Evolutionary conservation across 139 green algal genomes (phyloP), one percentile per base, ranked within the genome.

Genomic region (Marvania coccoides): DNA sequence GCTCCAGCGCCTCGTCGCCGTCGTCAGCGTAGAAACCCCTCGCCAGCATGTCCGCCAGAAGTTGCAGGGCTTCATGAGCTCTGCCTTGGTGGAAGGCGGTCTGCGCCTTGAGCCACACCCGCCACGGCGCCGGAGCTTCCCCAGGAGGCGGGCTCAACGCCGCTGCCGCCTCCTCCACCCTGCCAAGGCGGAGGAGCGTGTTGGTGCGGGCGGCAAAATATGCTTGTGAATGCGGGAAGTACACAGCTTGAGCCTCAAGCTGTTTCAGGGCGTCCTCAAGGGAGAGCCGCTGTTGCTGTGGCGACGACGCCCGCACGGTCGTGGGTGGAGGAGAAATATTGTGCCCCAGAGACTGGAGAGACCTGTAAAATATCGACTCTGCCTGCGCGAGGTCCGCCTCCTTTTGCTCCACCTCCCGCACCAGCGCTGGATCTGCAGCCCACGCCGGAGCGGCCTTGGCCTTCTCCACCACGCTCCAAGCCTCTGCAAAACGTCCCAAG

Each of bases 71-170:
- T 9, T 47, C 45, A 13, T 3, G 30, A 2, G 67, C 40, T n/a
- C 66, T 33, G 28, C 58, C 65, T 30, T 75, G 39, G 30, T 62
- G 54, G 31, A 68, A 77, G 39, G 26, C 61, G 19, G 45, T 54
- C 35, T 75, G 68, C 10, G 60, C 47, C 37, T 62, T 39, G 14
- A 70, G 23, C 68, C 68, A 75, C 10, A 58, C 28, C 12, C 45
- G 33, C 68, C 68, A 75, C 19, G 46, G 34, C 3, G 45, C 1
- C 8, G 19, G 33, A 15, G 38, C 33, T 56, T 58, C 19, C 54
- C n/a, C 19, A 6, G 23, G n/a, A 24, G 59, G 33, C 30, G 37
- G 59, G 3, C 13, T 19, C 19, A 48, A n/a, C 3, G 40, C 15
- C 36, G 34, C 9, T 26, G 33, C 14, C n/a, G 30, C 24, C 47